Evolutionary conservation across 2,329 filamentous ascomycete genomes (phyloP), one percentile per base, ranked within the genome.

Genomic region (Coleophoma cylindrospora): DNA sequence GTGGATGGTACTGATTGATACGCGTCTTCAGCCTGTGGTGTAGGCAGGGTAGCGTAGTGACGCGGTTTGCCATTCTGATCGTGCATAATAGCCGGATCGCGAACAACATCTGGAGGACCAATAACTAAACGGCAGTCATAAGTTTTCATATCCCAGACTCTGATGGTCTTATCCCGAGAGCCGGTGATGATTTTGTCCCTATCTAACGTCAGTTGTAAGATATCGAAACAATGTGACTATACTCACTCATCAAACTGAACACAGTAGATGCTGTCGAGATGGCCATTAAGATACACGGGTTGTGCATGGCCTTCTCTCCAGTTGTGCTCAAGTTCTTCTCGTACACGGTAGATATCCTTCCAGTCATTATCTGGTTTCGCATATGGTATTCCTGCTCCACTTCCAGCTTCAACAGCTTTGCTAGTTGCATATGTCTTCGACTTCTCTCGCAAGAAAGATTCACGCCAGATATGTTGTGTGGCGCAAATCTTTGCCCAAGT

Each of bases 191-290:
- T 96, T 70, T 97, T 99, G 65, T 87, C 78, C 66, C 87, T 91
- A 62, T 21, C 47, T 17, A 13, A 15, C 34, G 61, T 76, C 66
- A 77, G 70, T 55, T 48, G 46, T 21, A 36, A 36, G 22, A 38
- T 32, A n/a, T 34, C n/a, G 9, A 32, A 13, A n/a, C 15, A 34
- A n/a, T n/a, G 22, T 11, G 17, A 21, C 43, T 46, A 5, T 36
- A 74, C 85, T 61, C 79, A 91, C 86, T 97, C 92, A 67, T 99
- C 94, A 66, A 97, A 99, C 65, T 99, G 94, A 50, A 95, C 81
- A 68, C 94, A 99, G 71, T 99, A 99, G 50, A 99, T 95, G 57
- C 91, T 96, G 67, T 99, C 94, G 22, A 85, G 84, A 66, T 99
- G 94, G 2, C 94, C 94, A 61, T 94, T 90, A 19, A 99, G 78